Evolutionary conservation across 768 basidiomycete species (phyloP).

Genomic region (Collybia mongolica): DNA sequence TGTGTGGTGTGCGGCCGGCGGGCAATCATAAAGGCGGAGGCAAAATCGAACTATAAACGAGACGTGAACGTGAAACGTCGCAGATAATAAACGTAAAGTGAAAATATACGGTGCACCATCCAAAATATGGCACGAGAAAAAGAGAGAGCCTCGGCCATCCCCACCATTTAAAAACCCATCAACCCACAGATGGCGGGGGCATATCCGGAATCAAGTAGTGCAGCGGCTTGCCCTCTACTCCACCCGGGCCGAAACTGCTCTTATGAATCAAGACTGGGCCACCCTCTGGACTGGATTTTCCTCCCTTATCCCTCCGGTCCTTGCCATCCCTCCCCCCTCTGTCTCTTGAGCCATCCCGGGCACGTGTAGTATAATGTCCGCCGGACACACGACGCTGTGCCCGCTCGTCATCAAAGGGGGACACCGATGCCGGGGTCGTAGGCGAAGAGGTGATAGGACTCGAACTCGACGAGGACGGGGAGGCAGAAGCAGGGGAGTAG

Average conservation of each 20-base stretch:
- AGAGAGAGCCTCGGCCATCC: too few species aligned
- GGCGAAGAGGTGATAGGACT: background rate
- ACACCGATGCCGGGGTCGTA: background rate
- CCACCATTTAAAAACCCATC: too few species aligned
- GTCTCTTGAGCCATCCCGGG: background rate
- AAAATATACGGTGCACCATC: too few species aligned
- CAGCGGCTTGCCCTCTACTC: conserved; percentile 17
- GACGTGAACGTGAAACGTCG: too few species aligned
- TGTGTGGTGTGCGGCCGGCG: too few species aligned
- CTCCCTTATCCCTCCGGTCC: conserved; percentile 1
- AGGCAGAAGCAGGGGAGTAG: conserved; percentile 6
- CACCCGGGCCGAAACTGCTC: conserved; percentile 20
- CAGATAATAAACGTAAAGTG: too few species aligned
- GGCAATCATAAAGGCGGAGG: too few species aligned
- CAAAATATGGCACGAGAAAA: too few species aligned
- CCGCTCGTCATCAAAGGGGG: background rate
- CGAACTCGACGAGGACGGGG: background rate
- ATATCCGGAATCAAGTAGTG: conserved; percentile 23
- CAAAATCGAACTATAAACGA: too few species aligned
- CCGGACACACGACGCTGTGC: background rate
- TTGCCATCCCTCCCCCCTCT: background rate
- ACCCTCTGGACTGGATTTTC: background rate
- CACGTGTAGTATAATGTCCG: conserved; percentile 16
- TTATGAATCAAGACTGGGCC: conserved; percentile 14
- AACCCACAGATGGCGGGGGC: conserved; percentile 3